Percentiles rank a stretch among this genome's conserved stretches.
Conservation (phyloP, 164 flowering plant species). For the Vitis rotundifolia region DNA sequence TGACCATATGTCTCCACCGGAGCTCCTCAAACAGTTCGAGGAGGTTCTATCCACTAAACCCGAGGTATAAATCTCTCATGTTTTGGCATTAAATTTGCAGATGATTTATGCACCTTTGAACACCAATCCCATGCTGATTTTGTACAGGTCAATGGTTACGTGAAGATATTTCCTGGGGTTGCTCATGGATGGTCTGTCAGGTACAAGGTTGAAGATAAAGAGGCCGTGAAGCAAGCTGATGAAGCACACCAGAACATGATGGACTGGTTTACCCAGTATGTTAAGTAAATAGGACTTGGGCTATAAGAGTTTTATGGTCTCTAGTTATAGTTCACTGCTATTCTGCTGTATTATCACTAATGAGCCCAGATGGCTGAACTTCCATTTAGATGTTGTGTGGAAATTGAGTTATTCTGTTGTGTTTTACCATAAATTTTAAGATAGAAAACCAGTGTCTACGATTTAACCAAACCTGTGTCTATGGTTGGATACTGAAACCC, state of each 20-base stretch:
- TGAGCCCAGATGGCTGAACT: too few relatives aligned
- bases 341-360: too few relatives aligned
- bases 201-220: constrained; percentile 29
- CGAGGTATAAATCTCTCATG: constrained; percentile 5
- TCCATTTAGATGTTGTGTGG: too few relatives aligned
- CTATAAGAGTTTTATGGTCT: too few relatives aligned
- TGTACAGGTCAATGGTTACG: constrained; percentile 25
- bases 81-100: not conserved
- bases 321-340: too few relatives aligned
- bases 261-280: constrained; percentile 27
- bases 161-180: constrained; percentile 36
- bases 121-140: not conserved
- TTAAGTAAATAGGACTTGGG: constrained; percentile 7
- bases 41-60: constrained; percentile 11
- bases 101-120: not conserved
- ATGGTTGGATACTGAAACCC: too few relatives aligned
- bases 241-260: constrained; percentile 39
- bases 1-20: constrained; percentile 16
- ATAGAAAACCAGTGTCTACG: too few relatives aligned
- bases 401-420: too few relatives aligned
- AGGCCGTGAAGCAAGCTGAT: constrained; percentile 29
- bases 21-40: constrained; percentile 19
- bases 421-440: too few relatives aligned
- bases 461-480: too few relatives aligned
- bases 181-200: constrained; percentile 45